Evolutionary conservation across 1,284 basidiomycete species (phyloP).

Genomic region (Tremellales sp.): DNA sequence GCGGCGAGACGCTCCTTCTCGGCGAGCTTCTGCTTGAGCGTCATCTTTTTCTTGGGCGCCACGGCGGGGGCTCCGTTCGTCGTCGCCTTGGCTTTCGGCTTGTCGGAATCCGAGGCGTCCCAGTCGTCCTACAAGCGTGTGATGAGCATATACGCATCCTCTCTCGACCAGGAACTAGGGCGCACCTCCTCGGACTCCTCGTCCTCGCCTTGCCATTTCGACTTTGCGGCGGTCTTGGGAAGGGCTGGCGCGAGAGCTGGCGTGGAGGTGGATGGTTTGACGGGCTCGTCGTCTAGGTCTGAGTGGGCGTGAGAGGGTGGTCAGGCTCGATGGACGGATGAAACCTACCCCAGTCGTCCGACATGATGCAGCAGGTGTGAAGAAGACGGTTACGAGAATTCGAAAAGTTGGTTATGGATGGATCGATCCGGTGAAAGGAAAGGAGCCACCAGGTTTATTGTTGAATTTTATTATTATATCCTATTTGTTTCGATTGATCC

Average conservation of each 20-base stretch:
- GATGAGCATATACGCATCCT: not conserved
- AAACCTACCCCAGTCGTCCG: slow-evolving; percentile 41
- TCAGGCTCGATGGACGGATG: not conserved
- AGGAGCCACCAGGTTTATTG: too few relatives aligned
- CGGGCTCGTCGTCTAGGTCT: slow-evolving; percentile 54
- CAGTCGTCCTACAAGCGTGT: slow-evolving; percentile 69
- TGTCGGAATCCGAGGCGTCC: slow-evolving; percentile 79
- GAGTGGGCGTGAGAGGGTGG: slow-evolving; percentile 3
- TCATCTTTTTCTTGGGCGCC: slow-evolving; percentile 82
- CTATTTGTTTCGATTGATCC: too few relatives aligned
- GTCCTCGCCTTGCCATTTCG: slow-evolving; percentile 78
- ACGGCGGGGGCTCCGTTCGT: slow-evolving; percentile 59
- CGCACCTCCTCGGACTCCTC: slow-evolving; percentile 64
- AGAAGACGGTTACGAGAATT: too few relatives aligned
- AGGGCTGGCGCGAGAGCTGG: slow-evolving; percentile 36
- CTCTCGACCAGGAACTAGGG: slow-evolving; percentile 30
- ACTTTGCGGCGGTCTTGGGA: slow-evolving; percentile 52
- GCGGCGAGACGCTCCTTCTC: slow-evolving; percentile 62
- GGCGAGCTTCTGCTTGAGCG: slow-evolving; percentile 79
- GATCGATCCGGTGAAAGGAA: too few relatives aligned
- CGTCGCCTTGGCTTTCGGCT: slow-evolving; percentile 60
- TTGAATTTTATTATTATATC: too few relatives aligned
- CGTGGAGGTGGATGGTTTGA: slow-evolving; percentile 47
- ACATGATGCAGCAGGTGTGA: slow-evolving; percentile 23
- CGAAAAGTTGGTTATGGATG: too few relatives aligned